Conservation (phyloP, 352 stramenopile species). For the Globisporangium splendens region DNA sequence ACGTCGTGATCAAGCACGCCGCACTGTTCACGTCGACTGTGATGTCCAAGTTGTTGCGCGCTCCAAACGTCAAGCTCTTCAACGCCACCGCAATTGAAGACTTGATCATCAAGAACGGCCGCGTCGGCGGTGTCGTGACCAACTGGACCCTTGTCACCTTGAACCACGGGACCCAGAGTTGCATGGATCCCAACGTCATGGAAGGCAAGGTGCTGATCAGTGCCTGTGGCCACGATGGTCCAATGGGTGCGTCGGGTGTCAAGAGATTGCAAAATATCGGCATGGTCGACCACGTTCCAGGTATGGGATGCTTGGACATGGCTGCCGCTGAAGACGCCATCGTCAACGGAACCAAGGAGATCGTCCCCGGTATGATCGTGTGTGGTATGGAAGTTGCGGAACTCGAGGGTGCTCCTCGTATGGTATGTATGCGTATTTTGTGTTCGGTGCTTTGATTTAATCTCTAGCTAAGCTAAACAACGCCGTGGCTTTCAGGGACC, state of each 20-base stretch:
- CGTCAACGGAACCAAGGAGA: slow-evolving; percentile 58
- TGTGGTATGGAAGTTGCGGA: slow-evolving; percentile 62
- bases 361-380: slow-evolving; percentile 63
- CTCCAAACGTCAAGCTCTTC: slow-evolving; percentile 68
- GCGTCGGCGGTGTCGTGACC: slow-evolving; percentile 58
- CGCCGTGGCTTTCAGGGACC: slow-evolving; percentile 23
- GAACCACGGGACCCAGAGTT: slow-evolving; percentile 67
- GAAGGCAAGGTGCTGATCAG: slow-evolving; percentile 67
- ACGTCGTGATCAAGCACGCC: slow-evolving; percentile 67
- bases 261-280: slow-evolving; percentile 67
- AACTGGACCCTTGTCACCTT: slow-evolving; percentile 69
- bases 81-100: slow-evolving; percentile 71
- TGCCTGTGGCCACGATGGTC: slow-evolving; percentile 55
- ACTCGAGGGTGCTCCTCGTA: slow-evolving; percentile 53
- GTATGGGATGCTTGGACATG: slow-evolving; percentile 63
- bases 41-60: slow-evolving; percentile 53
- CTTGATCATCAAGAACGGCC: slow-evolving; percentile 60
- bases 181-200: slow-evolving; percentile 74
- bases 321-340: slow-evolving; percentile 57
- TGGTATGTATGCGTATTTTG: slow-evolving; percentile 19
- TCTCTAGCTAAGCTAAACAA: neutral
- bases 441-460: neutral
- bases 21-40: slow-evolving; percentile 64
- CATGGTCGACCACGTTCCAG: slow-evolving; percentile 53
- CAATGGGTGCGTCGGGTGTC: slow-evolving; percentile 59